Percentiles rank a stretch among this genome's conserved stretches.
These are phyloP conservation scores for Arctium minus DNA, from an alignment of 129 eudicot species.

Conservation along the genomic window DNA sequence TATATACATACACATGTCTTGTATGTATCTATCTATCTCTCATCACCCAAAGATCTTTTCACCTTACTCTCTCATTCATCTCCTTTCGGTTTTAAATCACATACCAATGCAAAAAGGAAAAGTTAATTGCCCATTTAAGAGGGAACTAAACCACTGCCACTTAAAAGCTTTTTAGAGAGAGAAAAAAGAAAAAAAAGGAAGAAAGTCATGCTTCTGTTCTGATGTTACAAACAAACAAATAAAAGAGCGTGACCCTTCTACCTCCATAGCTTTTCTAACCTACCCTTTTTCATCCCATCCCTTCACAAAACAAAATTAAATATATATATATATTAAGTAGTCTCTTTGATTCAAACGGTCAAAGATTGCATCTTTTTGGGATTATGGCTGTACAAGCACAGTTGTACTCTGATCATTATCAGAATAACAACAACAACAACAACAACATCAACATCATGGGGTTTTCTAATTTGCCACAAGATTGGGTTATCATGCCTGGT, in stretches of 20 bases:
- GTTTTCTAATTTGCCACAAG: slow-evolving; percentile 17
- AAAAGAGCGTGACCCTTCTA: slow-evolving; percentile 36
- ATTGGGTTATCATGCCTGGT: slow-evolving; percentile 18
- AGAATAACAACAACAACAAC: not conserved
- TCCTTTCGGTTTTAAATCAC: slow-evolving; percentile 9
- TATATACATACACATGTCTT: not conserved
- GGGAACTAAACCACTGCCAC: slow-evolving; percentile 40
- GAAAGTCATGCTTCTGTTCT: slow-evolving; percentile 39
- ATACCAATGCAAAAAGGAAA: slow-evolving; percentile 13
- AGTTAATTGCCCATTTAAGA: slow-evolving; percentile 34
- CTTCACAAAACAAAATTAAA: not conserved
- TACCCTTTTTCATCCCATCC: slow-evolving; percentile 11
- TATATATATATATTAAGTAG: not conserved
- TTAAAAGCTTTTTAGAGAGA: slow-evolving; percentile 14
- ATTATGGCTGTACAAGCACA: slow-evolving; percentile 41
- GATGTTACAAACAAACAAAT: slow-evolving; percentile 36
- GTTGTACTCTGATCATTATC: slow-evolving; percentile 28
- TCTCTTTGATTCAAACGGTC: slow-evolving; percentile 12
- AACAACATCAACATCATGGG: slow-evolving; percentile 11
- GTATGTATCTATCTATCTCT: not conserved
- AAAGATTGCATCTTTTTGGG: slow-evolving; percentile 31
- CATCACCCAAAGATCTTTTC: slow-evolving; percentile 19
- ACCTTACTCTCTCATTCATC: slow-evolving; percentile 9
- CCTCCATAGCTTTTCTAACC: slow-evolving; percentile 35
- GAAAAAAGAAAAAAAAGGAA: slow-evolving; percentile 8